A percentile compares a stretch with the other conserved stretches of the same genome.
Conservation (phyloP, 164 flowering plant genomes). For the Vitis riparia region DNA sequence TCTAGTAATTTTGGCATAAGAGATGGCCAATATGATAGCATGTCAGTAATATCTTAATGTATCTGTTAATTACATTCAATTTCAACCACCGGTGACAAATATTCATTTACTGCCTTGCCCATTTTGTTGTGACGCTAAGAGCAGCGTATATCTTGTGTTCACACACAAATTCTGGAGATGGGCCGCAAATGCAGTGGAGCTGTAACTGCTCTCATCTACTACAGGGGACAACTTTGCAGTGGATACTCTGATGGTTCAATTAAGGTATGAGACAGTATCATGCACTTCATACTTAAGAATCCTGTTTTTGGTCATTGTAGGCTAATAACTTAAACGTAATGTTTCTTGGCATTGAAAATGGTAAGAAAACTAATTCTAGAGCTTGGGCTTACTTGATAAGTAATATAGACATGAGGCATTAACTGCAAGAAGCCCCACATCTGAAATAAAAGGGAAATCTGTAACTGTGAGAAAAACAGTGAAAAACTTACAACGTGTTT, state of each 20-base stretch:
- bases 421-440: neutral
- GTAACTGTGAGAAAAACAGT: neutral
- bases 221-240: conserved; percentile 72
- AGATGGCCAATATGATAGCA: too few relatives aligned
- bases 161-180: conserved; percentile 70
- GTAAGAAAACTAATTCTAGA: neutral
- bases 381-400: neutral
- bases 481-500: neutral
- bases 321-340: too few relatives aligned
- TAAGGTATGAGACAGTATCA: conserved; percentile 44
- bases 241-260: conserved; percentile 82
- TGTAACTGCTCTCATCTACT: conserved; percentile 68
- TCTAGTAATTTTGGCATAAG: neutral
- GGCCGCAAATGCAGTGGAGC: conserved; percentile 51
- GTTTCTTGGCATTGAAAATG: neutral
- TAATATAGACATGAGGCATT: neutral
- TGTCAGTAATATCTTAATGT: too few relatives aligned
- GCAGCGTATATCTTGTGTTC: conserved; percentile 84
- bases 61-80: neutral
- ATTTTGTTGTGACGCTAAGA: conserved; percentile 23
- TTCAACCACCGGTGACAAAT: neutral
- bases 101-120: neutral
- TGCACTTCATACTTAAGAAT: neutral
- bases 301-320: neutral
- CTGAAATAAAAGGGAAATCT: neutral